These are phyloP conservation scores for Combretum micranthum DNA, from an alignment of 345 rosid species.

Conservation along the genomic window DNA sequence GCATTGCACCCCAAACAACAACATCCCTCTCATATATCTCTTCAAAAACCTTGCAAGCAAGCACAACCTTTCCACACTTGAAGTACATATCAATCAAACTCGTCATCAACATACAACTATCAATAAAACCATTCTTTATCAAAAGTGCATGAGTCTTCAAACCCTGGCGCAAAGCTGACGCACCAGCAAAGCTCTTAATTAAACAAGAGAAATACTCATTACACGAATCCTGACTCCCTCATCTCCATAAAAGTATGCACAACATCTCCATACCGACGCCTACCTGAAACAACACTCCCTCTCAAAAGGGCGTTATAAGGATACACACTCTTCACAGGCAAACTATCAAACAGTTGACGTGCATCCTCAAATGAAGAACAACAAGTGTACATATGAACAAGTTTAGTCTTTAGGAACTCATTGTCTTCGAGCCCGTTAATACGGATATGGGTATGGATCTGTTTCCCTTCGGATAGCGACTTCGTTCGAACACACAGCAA, in stretches of 20 bases:
- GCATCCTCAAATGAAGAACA: conserved; percentile 70
- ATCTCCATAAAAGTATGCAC: conserved; percentile 52
- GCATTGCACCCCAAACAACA: conserved; percentile 83
- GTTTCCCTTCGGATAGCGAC: conserved; percentile 44
- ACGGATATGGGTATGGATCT: conserved; percentile 52
- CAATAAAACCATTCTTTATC: conserved; percentile 59
- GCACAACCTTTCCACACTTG: conserved; percentile 68
- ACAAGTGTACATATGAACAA: conserved; percentile 61
- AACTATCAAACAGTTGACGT: conserved; percentile 50
- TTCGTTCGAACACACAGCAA: conserved; percentile 64
- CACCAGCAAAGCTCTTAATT: conserved; percentile 81
- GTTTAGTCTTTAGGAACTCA: conserved; percentile 57
- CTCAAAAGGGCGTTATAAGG: conserved; percentile 85
- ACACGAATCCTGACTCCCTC: conserved; percentile 61
- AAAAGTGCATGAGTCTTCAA: conserved; percentile 65
- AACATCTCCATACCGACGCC: conserved; percentile 51
- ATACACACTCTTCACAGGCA: conserved; percentile 42
- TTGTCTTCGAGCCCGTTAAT: conserved; percentile 66
- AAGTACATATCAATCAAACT: conserved; percentile 72
- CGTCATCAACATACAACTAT: conserved; percentile 48
- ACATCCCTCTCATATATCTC: conserved; percentile 59
- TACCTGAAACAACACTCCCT: conserved; percentile 69
- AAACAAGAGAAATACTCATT: conserved; percentile 63
- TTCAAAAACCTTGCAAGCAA: conserved; percentile 53
- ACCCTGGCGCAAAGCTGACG: conserved; percentile 63